These are phyloP conservation scores for Sclerotinia minor DNA, from an alignment of 2,329 filamentous ascomycete genomes.

Conservation along the genomic window DNA sequence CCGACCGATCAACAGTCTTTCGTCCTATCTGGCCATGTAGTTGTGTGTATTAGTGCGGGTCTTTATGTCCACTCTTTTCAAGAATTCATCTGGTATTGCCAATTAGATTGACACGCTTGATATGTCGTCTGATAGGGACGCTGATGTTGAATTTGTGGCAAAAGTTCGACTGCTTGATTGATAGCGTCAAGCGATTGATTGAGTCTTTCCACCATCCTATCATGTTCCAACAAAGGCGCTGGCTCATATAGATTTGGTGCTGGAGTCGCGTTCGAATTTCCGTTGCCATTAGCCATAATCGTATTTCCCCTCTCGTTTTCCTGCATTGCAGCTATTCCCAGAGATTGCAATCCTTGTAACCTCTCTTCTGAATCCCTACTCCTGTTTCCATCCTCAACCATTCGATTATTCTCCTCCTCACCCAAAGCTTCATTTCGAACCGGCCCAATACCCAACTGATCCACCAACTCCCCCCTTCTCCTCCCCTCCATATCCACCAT, in stretches of 20 bases:
- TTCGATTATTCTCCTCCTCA: conserved; percentile 20
- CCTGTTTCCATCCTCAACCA: conserved; percentile 25
- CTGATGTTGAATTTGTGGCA: background rate
- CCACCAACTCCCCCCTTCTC: background rate
- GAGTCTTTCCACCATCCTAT: background rate
- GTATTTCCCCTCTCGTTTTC: background rate
- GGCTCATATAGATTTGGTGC: background rate
- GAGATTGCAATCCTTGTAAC: background rate
- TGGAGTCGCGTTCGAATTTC: background rate
- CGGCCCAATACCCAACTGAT: conserved; percentile 17
- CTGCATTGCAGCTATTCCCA: background rate
- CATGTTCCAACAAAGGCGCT: background rate
- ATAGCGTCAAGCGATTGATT: background rate
- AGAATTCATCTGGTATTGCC: background rate
- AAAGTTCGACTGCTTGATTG: background rate
- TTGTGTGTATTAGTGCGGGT: background rate
- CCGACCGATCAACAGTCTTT: background rate
- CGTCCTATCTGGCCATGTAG: background rate
- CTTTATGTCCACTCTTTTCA: background rate
- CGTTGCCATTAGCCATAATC: background rate
- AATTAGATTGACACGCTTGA: background rate
- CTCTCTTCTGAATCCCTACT: conserved; percentile 20
- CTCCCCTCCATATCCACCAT: background rate
- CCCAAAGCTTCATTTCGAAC: conserved; percentile 15
- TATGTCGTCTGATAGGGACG: background rate